Conservation (phyloP, 805 yeast species). For the Nakazawaea ishiwadae region DNA sequence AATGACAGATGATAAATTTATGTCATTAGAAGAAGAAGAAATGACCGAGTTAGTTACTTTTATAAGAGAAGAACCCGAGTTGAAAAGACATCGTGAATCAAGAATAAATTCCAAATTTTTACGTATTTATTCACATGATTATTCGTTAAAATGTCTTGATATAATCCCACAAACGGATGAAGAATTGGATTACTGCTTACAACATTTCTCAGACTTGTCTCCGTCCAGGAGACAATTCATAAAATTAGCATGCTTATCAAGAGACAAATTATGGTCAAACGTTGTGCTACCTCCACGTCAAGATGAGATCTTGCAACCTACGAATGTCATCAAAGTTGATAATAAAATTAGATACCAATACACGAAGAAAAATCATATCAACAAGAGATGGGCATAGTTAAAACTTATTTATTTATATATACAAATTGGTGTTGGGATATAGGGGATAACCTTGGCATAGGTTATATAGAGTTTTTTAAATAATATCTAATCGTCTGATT, state of each 20-base stretch:
- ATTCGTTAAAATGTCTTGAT: constrained; percentile 32
- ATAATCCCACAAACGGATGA: constrained; percentile 27
- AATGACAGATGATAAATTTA: constrained; percentile 10
- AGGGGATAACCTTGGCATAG: background rate
- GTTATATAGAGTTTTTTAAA: background rate
- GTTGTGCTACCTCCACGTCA: constrained; percentile 49
- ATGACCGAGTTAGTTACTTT: background rate
- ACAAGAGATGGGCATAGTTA: constrained; percentile 3
- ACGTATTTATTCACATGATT: constrained; percentile 45
- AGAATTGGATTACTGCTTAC: constrained; percentile 25
- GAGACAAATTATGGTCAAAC: constrained; percentile 49
- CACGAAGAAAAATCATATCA: constrained; percentile 4
- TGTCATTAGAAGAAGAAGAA: background rate
- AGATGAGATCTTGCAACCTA: constrained; percentile 24
- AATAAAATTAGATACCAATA: constrained; percentile 5
- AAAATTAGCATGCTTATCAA: constrained; percentile 35
- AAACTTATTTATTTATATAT: too few relatives aligned
- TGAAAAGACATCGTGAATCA: constrained; percentile 33
- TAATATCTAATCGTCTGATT: background rate
- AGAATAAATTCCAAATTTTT: constrained; percentile 47
- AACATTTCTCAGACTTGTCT: background rate
- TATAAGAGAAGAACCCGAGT: background rate
- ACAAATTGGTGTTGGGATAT: background rate
- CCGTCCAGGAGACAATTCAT: constrained; percentile 15
- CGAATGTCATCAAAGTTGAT: background rate